Evolutionary conservation across 2,329 filamentous ascomycete genomes (phyloP).

Genomic region (Amauroascus niger): DNA sequence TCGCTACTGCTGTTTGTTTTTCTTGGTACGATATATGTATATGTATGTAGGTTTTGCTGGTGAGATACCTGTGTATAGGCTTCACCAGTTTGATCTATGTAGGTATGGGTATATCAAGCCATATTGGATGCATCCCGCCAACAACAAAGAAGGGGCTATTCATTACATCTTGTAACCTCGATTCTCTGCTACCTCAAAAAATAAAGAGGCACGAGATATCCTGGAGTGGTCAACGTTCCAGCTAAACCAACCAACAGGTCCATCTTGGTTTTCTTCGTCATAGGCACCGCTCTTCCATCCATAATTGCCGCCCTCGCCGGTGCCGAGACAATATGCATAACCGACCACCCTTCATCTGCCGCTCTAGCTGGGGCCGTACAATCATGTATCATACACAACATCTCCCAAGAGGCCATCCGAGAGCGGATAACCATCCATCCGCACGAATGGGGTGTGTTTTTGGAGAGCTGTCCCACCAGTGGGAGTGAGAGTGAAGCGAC

Average conservation of each 20-base stretch:
- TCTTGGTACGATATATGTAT: not conserved
- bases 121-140: not conserved
- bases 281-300: constrained; percentile 37
- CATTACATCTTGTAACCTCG: not conserved
- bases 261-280: not conserved
- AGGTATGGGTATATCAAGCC: constrained; percentile 6
- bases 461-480: constrained; percentile 15
- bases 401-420: constrained; percentile 22
- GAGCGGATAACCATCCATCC: constrained; percentile 36
- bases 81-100: constrained; percentile 8
- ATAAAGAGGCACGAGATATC: not conserved
- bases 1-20: not conserved
- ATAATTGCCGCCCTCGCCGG: constrained; percentile 30
- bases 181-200: not conserved
- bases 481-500: constrained; percentile 17
- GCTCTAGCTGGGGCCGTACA: constrained; percentile 36
- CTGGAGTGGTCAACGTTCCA: too few relatives aligned
- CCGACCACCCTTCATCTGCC: constrained; percentile 42
- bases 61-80: not conserved
- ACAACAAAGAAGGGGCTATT: not conserved
- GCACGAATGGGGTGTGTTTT: constrained; percentile 46
- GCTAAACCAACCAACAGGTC: not conserved
- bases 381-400: constrained; percentile 41
- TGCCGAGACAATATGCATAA: constrained; percentile 38
- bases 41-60: constrained; percentile 8